Conservation (phyloP, 805 yeast species). For the Torulaspora delbrueckii region DNA sequence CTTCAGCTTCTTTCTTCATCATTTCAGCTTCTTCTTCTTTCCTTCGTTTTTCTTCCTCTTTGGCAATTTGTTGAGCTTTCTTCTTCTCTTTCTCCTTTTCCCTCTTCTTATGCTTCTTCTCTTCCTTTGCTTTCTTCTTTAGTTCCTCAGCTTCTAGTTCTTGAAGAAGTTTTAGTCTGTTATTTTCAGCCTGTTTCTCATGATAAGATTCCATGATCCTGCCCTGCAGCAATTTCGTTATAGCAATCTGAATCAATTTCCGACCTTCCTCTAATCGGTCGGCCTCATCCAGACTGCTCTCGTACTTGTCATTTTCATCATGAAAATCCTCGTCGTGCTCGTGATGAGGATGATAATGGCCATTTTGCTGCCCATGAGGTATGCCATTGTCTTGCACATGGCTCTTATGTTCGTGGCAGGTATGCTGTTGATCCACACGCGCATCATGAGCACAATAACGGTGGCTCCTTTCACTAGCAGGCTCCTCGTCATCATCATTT, state of each 20-base stretch:
- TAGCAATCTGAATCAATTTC: slow-evolving; percentile 70
- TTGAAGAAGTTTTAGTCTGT: slow-evolving; percentile 54
- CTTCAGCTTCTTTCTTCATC: slow-evolving; percentile 39
- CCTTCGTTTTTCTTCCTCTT: slow-evolving; percentile 54
- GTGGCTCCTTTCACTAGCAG: slow-evolving; percentile 8
- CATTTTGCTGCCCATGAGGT: slow-evolving; percentile 15
- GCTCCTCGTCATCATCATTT: slow-evolving; percentile 24
- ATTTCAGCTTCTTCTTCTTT: slow-evolving; percentile 56
- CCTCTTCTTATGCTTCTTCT: slow-evolving; percentile 57
- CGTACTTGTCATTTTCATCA: slow-evolving; percentile 29
- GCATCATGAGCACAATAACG: slow-evolving; percentile 12
- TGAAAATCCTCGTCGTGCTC: slow-evolving; percentile 17
- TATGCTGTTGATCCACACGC: slow-evolving; percentile 13
- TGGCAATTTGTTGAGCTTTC: slow-evolving; percentile 53
- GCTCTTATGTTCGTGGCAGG: slow-evolving; percentile 11
- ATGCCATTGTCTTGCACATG: slow-evolving; percentile 9
- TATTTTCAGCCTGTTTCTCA: slow-evolving; percentile 74
- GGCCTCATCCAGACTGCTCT: slow-evolving; percentile 48
- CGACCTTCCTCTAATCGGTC: slow-evolving; percentile 74
- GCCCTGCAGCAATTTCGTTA: slow-evolving; percentile 70
- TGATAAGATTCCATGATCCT: slow-evolving; percentile 71
- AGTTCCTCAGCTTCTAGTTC: slow-evolving; percentile 68
- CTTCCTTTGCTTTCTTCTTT: slow-evolving; percentile 59
- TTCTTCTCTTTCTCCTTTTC: slow-evolving; percentile 72
- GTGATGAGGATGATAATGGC: slow-evolving; percentile 15